A percentile compares a stretch with the other conserved stretches of the same genome.
These are phyloP conservation scores for Penicillium psychrosexuale DNA, from an alignment of 2,329 filamentous ascomycete genomes.

Conservation along the genomic window DNA sequence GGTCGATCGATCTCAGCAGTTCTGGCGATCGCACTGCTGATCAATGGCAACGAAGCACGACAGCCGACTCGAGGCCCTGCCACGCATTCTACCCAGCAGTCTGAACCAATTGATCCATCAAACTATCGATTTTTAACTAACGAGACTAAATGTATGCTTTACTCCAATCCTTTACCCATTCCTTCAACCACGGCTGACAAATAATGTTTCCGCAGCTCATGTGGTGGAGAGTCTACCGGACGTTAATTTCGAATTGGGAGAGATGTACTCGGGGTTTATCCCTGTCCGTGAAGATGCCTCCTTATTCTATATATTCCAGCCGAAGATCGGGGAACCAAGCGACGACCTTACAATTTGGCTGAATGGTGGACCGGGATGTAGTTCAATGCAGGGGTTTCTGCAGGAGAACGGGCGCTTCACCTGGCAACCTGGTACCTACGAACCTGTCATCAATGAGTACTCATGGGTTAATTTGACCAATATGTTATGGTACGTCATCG, in stretches of 20 bases:
- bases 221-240: constrained; percentile 67
- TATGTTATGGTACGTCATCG: constrained; percentile 63
- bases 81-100: background rate
- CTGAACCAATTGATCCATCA: background rate
- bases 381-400: constrained; percentile 64
- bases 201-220: constrained; percentile 43
- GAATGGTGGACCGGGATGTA: constrained; percentile 56
- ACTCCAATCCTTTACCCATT: background rate
- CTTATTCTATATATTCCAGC: constrained; percentile 52
- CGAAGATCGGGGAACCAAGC: constrained; percentile 42
- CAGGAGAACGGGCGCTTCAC: constrained; percentile 74
- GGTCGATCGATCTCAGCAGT: background rate
- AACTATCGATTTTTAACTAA: constrained; percentile 28
- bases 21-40: background rate
- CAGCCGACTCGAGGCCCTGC: background rate
- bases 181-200: background rate
- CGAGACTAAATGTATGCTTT: constrained; percentile 26
- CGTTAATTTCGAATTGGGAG: constrained; percentile 64
- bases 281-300: constrained; percentile 53
- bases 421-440: constrained; percentile 67
- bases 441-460: constrained; percentile 64
- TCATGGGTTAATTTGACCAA: constrained; percentile 73
- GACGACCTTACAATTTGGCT: constrained; percentile 45
- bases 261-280: constrained; percentile 50
- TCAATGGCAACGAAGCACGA: background rate